Percentiles rank a stretch among this genome's conserved stretches.
These are phyloP conservation scores for Cylindrodendrum hubeiense DNA, from an alignment of 2,329 filamentous ascomycete species.

Conservation along the genomic window DNA sequence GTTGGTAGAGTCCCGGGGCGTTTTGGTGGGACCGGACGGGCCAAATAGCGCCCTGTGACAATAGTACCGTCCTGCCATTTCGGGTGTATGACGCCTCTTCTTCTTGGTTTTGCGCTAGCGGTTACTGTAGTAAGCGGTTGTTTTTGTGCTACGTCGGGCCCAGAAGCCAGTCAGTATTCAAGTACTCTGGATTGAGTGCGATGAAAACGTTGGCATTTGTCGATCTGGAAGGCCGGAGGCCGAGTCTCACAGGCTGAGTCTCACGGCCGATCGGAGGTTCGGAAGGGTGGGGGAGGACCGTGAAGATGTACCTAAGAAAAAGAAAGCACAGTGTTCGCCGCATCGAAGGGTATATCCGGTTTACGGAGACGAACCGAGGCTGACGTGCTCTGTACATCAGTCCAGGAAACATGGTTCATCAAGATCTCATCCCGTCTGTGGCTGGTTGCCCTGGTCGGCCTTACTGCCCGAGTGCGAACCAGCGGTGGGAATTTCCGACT, in stretches of 20 bases:
- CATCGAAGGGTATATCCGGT: not conserved
- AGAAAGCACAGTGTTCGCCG: not conserved
- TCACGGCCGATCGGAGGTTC: not conserved
- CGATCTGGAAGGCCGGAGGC: not conserved
- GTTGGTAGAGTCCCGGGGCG: conserved; percentile 9
- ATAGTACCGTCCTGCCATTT: conserved; percentile 6
- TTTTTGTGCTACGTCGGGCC: not conserved
- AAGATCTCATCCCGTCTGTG: conserved; percentile 5
- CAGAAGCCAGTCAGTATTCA: not conserved
- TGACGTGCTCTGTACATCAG: too few relatives aligned
- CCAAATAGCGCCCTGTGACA: conserved; percentile 13
- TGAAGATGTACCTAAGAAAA: not conserved
- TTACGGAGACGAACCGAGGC: not conserved
- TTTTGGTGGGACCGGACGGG: conserved; percentile 14
- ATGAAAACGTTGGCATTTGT: not conserved
- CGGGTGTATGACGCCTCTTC: not conserved
- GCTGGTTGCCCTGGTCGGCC: not conserved
- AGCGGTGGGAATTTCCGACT: conserved; percentile 29
- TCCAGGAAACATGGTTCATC: conserved; percentile 7
- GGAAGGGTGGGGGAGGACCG: not conserved
- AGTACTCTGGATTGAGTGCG: not conserved
- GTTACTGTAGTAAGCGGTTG: not conserved
- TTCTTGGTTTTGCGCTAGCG: not conserved
- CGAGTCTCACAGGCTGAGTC: conserved; percentile 1
- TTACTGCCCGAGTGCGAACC: not conserved